Base-by-base conservation (phyloP, 1,284 basidiomycete genomes). In the Cronartium quercuum region DNA sequence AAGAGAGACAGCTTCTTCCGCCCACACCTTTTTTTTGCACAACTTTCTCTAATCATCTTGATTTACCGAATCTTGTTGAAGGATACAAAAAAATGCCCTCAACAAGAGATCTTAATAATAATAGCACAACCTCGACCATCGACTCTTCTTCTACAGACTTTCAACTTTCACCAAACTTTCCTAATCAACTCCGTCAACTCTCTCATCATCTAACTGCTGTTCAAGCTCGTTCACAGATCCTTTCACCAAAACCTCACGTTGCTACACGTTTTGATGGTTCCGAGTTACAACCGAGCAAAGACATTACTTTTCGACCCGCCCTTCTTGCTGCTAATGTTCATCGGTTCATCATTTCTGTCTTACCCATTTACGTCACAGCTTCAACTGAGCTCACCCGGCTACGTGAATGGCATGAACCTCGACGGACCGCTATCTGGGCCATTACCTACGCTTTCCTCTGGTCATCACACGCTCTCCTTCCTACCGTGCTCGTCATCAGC, bases 371-470 rank as follows among this genome's bases (percentile, higher is more conserved):
- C 18, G 24, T 18, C 1, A 38, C 60, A 12, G 37, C 37, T 6
- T 35, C 35, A 24, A 18, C 6, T 38, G 29, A 74, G 61, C 38
- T 74, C 2, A 58, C 29, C 40, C 62, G 70, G 13, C 21, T 74
- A 5, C 58, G 44, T 34, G 66, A 44, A 21, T 74, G 70, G 70
- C 21, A 62, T 35, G 62, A 74, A 12, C 70, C 70, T 5, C 58
- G 47, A 60, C 62, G 70, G 21, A 74, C 70, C n/a, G 40, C 44
- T 13, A 38, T 35, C 41, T 74, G 62, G 62, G 70, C 70, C 21
- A 42, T 58, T 1, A n/a, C 66, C 21, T 74, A 74, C 41, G 58
- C 55, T 6, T 35, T 74, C 1, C 40, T 42, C 44, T 74, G 70
- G 70, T 66, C 35, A 38, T 35, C 34, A 42, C 41, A 42, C 24